phyloP scores from a whole-genome alignment of 768 basidiomycete species.

The Termitomyces heimii region DNA sequence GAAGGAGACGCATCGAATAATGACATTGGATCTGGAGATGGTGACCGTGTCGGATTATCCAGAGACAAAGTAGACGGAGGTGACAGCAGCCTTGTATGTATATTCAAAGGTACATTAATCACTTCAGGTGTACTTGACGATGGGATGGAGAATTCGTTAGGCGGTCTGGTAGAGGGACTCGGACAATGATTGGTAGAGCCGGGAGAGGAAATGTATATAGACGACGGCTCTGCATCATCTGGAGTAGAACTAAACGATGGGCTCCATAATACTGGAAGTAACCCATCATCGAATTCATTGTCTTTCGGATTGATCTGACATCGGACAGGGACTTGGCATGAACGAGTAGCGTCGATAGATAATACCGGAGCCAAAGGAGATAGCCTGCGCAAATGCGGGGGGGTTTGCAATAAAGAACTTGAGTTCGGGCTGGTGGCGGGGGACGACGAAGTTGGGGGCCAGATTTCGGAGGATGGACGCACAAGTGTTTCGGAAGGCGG shows the following conservation, averaged over 20 bases:
- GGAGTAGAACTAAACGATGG: neutral
- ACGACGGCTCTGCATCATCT: neutral
- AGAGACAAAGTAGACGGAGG: slow-evolving; percentile 7
- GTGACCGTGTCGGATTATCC: slow-evolving; percentile 2
- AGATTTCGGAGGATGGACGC: neutral
- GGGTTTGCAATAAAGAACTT: slow-evolving; percentile 2
- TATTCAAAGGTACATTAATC: neutral
- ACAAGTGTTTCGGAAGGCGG: neutral
- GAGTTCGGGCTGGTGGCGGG: slow-evolving; percentile 2
- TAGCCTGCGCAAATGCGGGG: neutral
- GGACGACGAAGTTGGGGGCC: neutral
- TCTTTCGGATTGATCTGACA: neutral
- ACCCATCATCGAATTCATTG: neutral
- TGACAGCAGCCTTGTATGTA: neutral
- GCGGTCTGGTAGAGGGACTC: neutral
- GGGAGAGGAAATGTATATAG: neutral
- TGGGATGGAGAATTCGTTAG: neutral
- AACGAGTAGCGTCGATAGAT: neutral
- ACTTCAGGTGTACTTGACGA: neutral
- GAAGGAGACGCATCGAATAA: slow-evolving; percentile 1
- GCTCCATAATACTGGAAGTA: neutral
- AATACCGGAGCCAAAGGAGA: neutral
- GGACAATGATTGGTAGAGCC: neutral
- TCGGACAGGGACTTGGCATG: neutral
- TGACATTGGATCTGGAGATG: slow-evolving; percentile 13